phyloP scores from a whole-genome alignment of 1,284 basidiomycete species.

The Pterula multifida region DNA sequence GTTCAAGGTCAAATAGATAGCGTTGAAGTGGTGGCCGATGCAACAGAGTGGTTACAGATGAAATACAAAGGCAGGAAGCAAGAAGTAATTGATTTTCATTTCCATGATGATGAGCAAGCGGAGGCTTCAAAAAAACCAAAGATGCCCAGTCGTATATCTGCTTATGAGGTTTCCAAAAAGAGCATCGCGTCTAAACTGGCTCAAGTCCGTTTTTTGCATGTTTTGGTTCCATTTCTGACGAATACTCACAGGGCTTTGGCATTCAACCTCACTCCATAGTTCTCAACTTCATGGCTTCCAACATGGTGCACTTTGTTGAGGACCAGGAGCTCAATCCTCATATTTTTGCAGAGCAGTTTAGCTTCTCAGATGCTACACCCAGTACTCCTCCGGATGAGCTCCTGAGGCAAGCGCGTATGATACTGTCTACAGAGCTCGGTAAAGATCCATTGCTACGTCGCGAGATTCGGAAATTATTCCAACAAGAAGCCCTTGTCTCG shows the following conservation, averaged over 20 bases:
- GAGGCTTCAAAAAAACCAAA: conserved; percentile 56
- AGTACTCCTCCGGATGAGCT: conserved; percentile 50
- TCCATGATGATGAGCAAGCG: conserved; percentile 51
- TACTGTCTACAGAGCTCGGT: conserved; percentile 84
- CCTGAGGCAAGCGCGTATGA: conserved; percentile 67
- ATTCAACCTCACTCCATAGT: conserved; percentile 72
- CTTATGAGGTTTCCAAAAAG: conserved; percentile 79
- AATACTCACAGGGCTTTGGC: conserved; percentile 58
- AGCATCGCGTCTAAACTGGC: conserved; percentile 68
- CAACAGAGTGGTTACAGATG: conserved; percentile 84
- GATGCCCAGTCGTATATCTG: conserved; percentile 75
- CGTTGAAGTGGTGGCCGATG: conserved; percentile 86
- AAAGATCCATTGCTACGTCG: conserved; percentile 86
- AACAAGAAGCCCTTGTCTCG: conserved; percentile 66
- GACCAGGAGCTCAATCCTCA: conserved; percentile 67
- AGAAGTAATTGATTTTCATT: conserved; percentile 46
- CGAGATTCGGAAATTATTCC: conserved; percentile 71
- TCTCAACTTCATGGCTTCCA: conserved; percentile 57
- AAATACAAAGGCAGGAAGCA: conserved; percentile 74
- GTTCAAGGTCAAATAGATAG: conserved; percentile 53
- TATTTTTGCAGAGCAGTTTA: conserved; percentile 68
- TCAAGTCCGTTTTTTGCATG: conserved; percentile 33
- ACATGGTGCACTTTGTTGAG: conserved; percentile 59
- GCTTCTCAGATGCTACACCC: conserved; percentile 49
- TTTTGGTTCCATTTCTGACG: conserved; percentile 6